Percentiles rank a stretch among this genome's conserved stretches.
phyloP scores from a whole-genome alignment of 192 early-diverging fungal species.

The Gigaspora rosea region DNA sequence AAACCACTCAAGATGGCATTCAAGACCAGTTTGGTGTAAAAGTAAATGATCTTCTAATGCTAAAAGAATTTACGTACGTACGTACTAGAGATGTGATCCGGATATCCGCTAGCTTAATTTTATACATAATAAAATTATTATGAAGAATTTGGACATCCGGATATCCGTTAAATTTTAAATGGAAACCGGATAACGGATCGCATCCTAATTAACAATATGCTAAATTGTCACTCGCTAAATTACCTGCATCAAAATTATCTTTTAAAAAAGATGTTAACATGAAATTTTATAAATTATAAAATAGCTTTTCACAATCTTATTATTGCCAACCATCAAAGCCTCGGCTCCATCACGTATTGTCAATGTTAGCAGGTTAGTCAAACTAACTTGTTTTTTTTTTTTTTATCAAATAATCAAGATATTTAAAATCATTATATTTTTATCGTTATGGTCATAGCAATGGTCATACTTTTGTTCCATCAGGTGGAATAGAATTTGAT shows the following conservation, averaged over 20 bases:
- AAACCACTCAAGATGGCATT: conserved; percentile 39
- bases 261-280: no score
- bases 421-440: no score
- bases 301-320: conserved; percentile 39
- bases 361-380: conserved; percentile 37
- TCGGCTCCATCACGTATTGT: conserved; percentile 39
- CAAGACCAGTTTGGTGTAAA: conserved; percentile 51
- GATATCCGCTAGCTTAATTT: no score
- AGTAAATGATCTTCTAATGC: neutral
- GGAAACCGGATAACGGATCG: no score
- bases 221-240: no score
- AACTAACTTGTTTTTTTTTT: conserved; percentile 1
- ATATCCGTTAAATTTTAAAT: no score
- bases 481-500: conserved; percentile 46
- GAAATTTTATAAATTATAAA: neutral
- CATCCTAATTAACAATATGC: neutral
- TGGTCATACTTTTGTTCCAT: conserved; percentile 33
- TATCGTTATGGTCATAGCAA: conserved; percentile 38
- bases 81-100: no score
- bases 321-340: conserved; percentile 45
- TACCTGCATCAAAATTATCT: no score
- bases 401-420: conserved; percentile 42
- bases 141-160: no score
- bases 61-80: no score
- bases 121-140: no score